These are phyloP conservation scores for Cyberlindnera petersonii DNA, from an alignment of 805 yeast genomes.

Conservation along the genomic window DNA sequence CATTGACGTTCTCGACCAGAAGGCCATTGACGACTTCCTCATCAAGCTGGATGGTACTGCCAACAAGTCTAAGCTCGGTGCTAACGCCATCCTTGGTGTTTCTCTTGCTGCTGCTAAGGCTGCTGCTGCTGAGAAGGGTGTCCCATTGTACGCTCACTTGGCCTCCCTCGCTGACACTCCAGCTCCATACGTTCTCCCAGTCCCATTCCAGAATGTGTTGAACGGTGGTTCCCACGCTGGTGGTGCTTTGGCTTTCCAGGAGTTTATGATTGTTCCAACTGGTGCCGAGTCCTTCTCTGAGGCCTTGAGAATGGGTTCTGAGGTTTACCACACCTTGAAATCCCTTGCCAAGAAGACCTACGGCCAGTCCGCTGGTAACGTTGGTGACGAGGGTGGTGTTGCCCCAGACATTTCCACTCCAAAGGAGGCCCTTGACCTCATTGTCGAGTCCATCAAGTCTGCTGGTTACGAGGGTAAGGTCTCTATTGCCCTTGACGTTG, in stretches of 20 bases:
- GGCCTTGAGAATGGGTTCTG: constrained; percentile 95
- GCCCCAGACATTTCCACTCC: constrained; percentile 97
- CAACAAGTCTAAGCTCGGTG: constrained; percentile 96
- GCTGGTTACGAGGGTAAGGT: constrained; percentile 96
- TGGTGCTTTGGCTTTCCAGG: constrained; percentile 98
- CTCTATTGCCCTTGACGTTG: constrained; percentile 91
- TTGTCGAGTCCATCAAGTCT: constrained; percentile 78
- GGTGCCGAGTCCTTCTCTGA: constrained; percentile 89
- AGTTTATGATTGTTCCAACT: constrained; percentile 97
- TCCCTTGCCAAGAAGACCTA: constrained; percentile 87
- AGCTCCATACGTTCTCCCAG: constrained; percentile 91
- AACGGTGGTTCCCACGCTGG: constrained; percentile 99
- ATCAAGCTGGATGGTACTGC: constrained; percentile 90
- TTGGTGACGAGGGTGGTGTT: constrained; percentile 99
- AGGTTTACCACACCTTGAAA: constrained; percentile 97
- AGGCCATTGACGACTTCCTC: constrained; percentile 81
- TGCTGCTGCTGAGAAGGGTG: constrained; percentile 93
- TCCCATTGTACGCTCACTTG: constrained; percentile 91
- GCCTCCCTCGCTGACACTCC: constrained; percentile 70
- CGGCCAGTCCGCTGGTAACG: constrained; percentile 99
- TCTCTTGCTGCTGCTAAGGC: constrained; percentile 97
- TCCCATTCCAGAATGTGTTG: constrained; percentile 97
- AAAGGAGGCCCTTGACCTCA: constrained; percentile 95
- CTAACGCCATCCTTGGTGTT: constrained; percentile 97
- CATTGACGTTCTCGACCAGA: constrained; percentile 84